Percentiles rank a stretch among this genome's conserved stretches.
phyloP scores from a whole-genome alignment of 1,284 basidiomycete genomes.

The Erythrobasidium hasegawianum region DNA sequence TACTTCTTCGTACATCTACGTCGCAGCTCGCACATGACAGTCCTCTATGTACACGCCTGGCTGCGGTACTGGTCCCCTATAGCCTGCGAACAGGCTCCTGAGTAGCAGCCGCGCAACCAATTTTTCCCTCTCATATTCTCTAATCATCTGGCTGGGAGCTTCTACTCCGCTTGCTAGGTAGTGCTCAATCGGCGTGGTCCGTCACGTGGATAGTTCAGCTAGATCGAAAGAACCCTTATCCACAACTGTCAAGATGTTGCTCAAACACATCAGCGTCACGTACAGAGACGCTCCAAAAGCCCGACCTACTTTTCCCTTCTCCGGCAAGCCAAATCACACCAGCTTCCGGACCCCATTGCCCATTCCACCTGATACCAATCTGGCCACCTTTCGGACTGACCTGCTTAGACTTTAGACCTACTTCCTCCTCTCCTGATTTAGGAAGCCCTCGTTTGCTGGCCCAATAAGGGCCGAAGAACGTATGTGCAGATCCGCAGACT shows the following conservation, averaged over 20 bases:
- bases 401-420: background rate
- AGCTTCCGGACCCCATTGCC: conserved; percentile 4
- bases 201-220: too few species aligned
- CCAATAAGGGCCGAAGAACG: conserved; percentile 14
- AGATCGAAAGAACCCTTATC: background rate
- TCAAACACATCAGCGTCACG: background rate
- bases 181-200: too few species aligned
- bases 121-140: too few species aligned
- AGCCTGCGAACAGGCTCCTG: too few species aligned
- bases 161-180: too few species aligned
- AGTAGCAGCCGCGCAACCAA: too few species aligned
- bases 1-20: too few species aligned
- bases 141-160: too few species aligned
- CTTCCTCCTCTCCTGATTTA: background rate
- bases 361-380: conserved; percentile 5
- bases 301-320: conserved; percentile 7
- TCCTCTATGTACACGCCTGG: too few species aligned
- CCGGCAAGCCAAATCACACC: conserved; percentile 9
- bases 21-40: too few species aligned
- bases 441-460: background rate
- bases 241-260: background rate
- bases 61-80: too few species aligned
- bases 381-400: conserved; percentile 13
- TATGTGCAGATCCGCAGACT: conserved; percentile 19
- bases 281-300: background rate